phyloP scores from a whole-genome alignment of 495 filamentous ascomycete genomes.

The Penicillium manginii region DNA sequence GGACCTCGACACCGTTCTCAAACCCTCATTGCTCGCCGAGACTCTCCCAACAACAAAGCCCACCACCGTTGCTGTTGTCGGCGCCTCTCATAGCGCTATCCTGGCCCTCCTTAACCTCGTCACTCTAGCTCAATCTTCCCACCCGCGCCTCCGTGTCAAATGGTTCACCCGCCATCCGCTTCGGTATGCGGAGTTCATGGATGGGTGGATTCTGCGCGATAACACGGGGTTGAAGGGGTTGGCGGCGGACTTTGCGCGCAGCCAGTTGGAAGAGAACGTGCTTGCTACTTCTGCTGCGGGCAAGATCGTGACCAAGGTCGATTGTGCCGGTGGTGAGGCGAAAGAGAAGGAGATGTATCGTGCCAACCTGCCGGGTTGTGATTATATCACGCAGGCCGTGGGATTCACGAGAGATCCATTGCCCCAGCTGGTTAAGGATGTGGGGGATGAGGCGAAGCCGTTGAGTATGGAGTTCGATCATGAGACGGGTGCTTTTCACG shows the following conservation, averaged over 20 bases:
- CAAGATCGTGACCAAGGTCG: conserved; percentile 53
- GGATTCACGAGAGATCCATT: conserved; percentile 55
- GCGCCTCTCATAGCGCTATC: conserved; percentile 65
- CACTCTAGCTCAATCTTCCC: conserved; percentile 50
- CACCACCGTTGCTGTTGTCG: conserved; percentile 56
- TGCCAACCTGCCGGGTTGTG: conserved; percentile 49
- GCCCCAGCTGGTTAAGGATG: conserved; percentile 42
- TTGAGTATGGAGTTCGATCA: conserved; percentile 53
- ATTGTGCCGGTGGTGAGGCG: conserved; percentile 45
- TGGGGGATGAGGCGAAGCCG: conserved; percentile 29
- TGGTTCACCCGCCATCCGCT: conserved; percentile 65
- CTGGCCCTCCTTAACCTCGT: conserved; percentile 63
- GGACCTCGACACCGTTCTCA: conserved; percentile 59
- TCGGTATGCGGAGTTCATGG: conserved; percentile 63
- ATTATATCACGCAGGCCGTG: conserved; percentile 57
- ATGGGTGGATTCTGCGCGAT: conserved; percentile 65
- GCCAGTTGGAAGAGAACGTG: conserved; percentile 55
- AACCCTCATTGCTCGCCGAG: conserved; percentile 53
- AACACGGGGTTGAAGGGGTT: conserved; percentile 67
- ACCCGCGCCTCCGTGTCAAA: conserved; percentile 57
- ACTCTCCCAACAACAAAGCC: conserved; percentile 40
- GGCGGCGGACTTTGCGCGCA: conserved; percentile 59
- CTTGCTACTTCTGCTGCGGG: conserved; percentile 53
- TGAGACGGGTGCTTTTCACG: conserved; percentile 52
- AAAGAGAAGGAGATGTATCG: conserved; percentile 43